A percentile compares a stretch with the other conserved stretches of the same genome.
phyloP scores from a whole-genome alignment of 1,284 basidiomycete species.

The Rhodotorula sp. region DNA sequence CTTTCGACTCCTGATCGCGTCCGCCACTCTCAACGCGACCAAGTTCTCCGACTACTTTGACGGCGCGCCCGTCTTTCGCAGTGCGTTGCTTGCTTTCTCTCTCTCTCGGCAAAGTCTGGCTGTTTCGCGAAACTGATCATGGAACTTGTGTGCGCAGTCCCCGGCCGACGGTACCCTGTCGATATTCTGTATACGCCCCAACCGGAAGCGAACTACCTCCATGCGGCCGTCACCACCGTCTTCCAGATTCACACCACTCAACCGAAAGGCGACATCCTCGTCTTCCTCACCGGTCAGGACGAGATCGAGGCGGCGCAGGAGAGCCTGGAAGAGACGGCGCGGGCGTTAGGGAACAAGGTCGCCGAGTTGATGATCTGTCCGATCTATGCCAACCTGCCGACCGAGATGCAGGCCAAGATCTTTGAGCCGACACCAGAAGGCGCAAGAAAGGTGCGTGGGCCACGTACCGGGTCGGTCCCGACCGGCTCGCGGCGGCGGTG shows the following conservation, averaged over 20 bases:
- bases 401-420: conserved; percentile 98
- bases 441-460: conserved; percentile 67
- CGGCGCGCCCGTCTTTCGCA: conserved; percentile 86
- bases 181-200: conserved; percentile 98
- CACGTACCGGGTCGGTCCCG: too few species aligned
- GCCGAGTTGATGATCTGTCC: conserved; percentile 92
- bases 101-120: background rate
- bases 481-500: too few species aligned
- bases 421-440: conserved; percentile 98
- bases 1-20: conserved; percentile 83
- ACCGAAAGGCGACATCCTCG: conserved; percentile 95
- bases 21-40: conserved; percentile 86
- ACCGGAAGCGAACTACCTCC: conserved; percentile 96
- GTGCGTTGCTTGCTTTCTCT: conserved; percentile 53
- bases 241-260: conserved; percentile 99
- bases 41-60: conserved; percentile 95
- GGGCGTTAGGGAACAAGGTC: conserved; percentile 92
- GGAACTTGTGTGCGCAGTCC: conserved; percentile 53
- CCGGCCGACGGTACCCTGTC: conserved; percentile 94
- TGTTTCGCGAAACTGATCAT: background rate
- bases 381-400: conserved; percentile 96
- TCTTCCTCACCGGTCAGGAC: conserved; percentile 98
- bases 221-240: conserved; percentile 96
- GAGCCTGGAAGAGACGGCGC: conserved; percentile 90
- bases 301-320: conserved; percentile 94